Conservation (phyloP, 495 filamentous ascomycete species). For the Ascodesmis nigricans region DNA sequence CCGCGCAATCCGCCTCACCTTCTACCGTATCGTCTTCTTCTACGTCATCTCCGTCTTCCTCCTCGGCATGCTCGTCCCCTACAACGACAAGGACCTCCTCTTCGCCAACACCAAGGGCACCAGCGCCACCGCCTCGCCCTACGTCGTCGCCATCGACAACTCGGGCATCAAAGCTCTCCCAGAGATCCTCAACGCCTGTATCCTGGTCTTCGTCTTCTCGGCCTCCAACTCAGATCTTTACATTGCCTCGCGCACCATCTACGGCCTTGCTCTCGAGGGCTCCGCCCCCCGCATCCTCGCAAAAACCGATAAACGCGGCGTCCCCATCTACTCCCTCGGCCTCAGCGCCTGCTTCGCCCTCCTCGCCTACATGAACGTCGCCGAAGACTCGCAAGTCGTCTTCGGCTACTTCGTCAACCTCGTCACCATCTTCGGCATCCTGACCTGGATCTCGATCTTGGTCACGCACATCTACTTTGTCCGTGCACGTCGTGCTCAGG, state of each 20-base stretch:
- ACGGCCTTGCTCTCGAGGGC: slow-evolving; percentile 51
- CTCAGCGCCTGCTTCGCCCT: slow-evolving; percentile 39
- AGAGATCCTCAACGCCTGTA: slow-evolving; percentile 39
- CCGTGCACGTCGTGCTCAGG: slow-evolving; percentile 48
- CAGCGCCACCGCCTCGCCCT: slow-evolving; percentile 36
- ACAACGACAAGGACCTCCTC: slow-evolving; percentile 31
- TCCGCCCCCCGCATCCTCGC: slow-evolving; percentile 53
- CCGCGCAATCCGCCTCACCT: slow-evolving; percentile 53
- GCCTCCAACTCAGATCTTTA: slow-evolving; percentile 64
- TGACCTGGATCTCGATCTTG: slow-evolving; percentile 71
- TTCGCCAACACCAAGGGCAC: slow-evolving; percentile 29
- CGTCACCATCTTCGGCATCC: slow-evolving; percentile 53
- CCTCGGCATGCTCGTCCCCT: slow-evolving; percentile 34
- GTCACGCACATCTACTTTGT: slow-evolving; percentile 67
- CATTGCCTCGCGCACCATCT: slow-evolving; percentile 64
- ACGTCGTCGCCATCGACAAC: slow-evolving; percentile 36
- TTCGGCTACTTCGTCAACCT: slow-evolving; percentile 77
- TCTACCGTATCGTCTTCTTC: slow-evolving; percentile 74
- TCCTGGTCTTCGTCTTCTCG: slow-evolving; percentile 59
- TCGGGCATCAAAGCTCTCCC: slow-evolving; percentile 33
- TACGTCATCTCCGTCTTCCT: slow-evolving; percentile 44
- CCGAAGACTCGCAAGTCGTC: slow-evolving; percentile 40
- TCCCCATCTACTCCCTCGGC: slow-evolving; percentile 47
- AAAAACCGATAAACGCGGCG: slow-evolving; percentile 48
- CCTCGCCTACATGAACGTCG: slow-evolving; percentile 61